Evolutionary conservation across 2,329 filamentous ascomycete genomes (phyloP).

Genomic region (Dothistroma pini): DNA sequence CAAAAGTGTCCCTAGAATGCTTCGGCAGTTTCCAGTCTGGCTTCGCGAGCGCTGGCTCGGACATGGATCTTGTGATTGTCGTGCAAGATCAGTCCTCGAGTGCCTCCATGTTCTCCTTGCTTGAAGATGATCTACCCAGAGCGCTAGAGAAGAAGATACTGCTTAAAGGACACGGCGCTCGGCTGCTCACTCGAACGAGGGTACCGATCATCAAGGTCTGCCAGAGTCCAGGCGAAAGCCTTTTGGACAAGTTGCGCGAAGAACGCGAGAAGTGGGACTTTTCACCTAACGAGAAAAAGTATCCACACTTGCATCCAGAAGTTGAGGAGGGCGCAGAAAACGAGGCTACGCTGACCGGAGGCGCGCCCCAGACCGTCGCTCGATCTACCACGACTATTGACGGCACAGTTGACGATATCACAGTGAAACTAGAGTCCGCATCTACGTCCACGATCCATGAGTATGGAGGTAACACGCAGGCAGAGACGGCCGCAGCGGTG

Average conservation of each 20-base stretch:
- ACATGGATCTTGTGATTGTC: conserved; percentile 82
- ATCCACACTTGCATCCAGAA: conserved; percentile 32
- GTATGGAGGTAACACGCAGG: background rate
- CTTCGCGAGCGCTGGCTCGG: conserved; percentile 81
- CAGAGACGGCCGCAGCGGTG: background rate
- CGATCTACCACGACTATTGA: background rate
- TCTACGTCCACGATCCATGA: background rate
- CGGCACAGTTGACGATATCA: background rate
- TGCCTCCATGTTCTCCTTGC: conserved; percentile 37
- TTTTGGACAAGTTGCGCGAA: conserved; percentile 59
- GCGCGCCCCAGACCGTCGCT: background rate
- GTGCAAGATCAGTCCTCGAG: conserved; percentile 43
- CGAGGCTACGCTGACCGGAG: background rate
- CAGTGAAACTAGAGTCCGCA: background rate
- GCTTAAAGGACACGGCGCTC: conserved; percentile 67
- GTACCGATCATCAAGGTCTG: conserved; percentile 89
- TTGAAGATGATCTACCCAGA: conserved; percentile 61
- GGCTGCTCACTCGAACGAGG: conserved; percentile 71
- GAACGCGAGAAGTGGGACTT: conserved; percentile 70
- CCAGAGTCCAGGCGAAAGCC: conserved; percentile 60
- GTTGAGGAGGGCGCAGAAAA: conserved; percentile 21
- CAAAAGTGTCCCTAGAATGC: conserved; percentile 62
- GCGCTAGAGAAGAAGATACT: conserved; percentile 72
- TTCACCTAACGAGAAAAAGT: conserved; percentile 46
- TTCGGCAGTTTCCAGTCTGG: conserved; percentile 82